Conservation (phyloP, 2,329 filamentous ascomycete genomes). For the Xylogone sp. region DNA sequence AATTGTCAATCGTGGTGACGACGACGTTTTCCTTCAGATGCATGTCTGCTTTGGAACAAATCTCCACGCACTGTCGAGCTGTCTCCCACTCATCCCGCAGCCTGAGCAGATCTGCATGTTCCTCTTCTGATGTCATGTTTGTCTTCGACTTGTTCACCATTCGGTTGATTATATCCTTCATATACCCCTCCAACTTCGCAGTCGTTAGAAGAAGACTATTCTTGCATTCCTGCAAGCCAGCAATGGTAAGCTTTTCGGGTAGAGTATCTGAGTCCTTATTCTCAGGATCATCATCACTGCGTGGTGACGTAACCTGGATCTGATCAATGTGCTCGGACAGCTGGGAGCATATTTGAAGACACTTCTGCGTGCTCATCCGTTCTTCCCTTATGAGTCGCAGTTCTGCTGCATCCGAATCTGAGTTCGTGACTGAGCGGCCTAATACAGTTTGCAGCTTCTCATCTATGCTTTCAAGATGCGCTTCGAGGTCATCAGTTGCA, state of each 20-base stretch:
- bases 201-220: constrained; percentile 24
- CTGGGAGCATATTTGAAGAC: constrained; percentile 30
- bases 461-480: constrained; percentile 27
- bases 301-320: constrained; percentile 15
- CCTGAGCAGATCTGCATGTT: constrained; percentile 27
- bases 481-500: constrained; percentile 31
- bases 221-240: constrained; percentile 32
- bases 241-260: constrained; percentile 27
- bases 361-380: constrained; percentile 30
- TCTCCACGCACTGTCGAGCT: constrained; percentile 29
- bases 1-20: constrained; percentile 29
- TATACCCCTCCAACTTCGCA: constrained; percentile 28
- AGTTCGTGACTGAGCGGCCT: constrained; percentile 10
- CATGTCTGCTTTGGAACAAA: constrained; percentile 28
- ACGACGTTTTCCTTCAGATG: constrained; percentile 24
- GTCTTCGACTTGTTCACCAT: constrained; percentile 29
- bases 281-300: constrained; percentile 5
- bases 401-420: constrained; percentile 23
- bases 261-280: constrained; percentile 1
- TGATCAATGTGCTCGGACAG: constrained; percentile 28
- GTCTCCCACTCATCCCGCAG: constrained; percentile 34
- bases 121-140: constrained; percentile 23
- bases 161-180: constrained; percentile 27
- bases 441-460: constrained; percentile 24
- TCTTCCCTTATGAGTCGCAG: constrained; percentile 28